A percentile compares a stretch with the other conserved stretches of the same genome.
These are phyloP conservation scores for Xanthoconium purpureum DNA, from an alignment of 768 basidiomycete species.

Conservation along the genomic window DNA sequence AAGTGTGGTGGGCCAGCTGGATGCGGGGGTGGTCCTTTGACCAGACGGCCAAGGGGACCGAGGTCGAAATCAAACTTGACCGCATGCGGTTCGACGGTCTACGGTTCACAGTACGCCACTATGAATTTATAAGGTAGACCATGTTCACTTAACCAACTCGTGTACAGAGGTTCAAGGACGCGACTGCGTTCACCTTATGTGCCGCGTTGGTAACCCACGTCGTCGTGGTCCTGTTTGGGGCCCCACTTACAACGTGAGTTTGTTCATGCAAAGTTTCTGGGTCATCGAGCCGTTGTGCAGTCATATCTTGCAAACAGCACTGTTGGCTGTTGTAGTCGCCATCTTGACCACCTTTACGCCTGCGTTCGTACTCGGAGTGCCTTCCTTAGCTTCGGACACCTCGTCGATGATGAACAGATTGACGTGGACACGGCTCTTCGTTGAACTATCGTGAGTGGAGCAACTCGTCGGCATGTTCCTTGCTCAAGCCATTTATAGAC, in stretches of 20 bases:
- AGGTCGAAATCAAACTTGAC: slow-evolving; percentile 43
- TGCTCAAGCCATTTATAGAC: slow-evolving; percentile 32
- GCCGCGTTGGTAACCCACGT: slow-evolving; percentile 47
- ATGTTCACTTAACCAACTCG: neutral
- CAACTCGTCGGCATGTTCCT: neutral
- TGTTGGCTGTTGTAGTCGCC: slow-evolving; percentile 67
- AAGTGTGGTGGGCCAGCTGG: slow-evolving; percentile 73
- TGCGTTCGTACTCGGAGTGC: slow-evolving; percentile 64
- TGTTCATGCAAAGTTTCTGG: neutral
- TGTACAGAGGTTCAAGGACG: slow-evolving; percentile 48
- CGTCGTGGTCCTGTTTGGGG: slow-evolving; percentile 67
- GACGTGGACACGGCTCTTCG: slow-evolving; percentile 78
- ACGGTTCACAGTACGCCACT: slow-evolving; percentile 39
- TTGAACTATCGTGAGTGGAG: slow-evolving; percentile 69
- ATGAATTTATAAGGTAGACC: neutral
- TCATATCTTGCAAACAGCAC: slow-evolving; percentile 55
- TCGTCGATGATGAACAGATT: slow-evolving; percentile 52
- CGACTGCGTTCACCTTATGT: slow-evolving; percentile 51
- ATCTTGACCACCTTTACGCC: slow-evolving; percentile 64
- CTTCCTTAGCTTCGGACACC: slow-evolving; percentile 43
- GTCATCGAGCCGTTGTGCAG: slow-evolving; percentile 32
- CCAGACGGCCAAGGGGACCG: slow-evolving; percentile 37
- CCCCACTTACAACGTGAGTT: slow-evolving; percentile 60
- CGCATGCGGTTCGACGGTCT: slow-evolving; percentile 37
- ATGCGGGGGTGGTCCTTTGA: slow-evolving; percentile 57